Percentiles rank a stretch among this genome's conserved stretches.
Evolutionary conservation across 2,329 filamentous ascomycete genomes (phyloP).

Genomic region (Sporothrix phasma): DNA sequence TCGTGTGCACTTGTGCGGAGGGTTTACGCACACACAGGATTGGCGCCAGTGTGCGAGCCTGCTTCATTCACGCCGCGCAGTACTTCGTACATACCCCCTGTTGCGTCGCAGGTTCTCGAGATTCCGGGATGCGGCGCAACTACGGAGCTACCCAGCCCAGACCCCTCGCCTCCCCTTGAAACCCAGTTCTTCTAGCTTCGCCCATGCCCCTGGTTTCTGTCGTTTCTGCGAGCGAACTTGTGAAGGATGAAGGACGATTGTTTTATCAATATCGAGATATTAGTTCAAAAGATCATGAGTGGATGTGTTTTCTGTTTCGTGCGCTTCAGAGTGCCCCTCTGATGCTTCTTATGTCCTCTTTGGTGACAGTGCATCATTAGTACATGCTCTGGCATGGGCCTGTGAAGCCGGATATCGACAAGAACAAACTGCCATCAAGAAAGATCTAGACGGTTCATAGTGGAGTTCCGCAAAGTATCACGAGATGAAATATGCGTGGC

Average conservation of each 20-base stretch:
- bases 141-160: not conserved
- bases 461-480: too few species aligned
- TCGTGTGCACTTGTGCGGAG: too few species aligned
- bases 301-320: not conserved
- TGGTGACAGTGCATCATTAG: not conserved
- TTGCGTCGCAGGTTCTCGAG: not conserved
- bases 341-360: not conserved
- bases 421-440: too few species aligned
- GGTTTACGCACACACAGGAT: too few species aligned
- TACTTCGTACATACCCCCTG: not conserved
- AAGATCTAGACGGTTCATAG: too few species aligned
- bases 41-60: not conserved
- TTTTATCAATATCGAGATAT: too few species aligned
- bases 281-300: too few species aligned
- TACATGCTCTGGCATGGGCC: not conserved
- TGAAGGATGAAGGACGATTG: not conserved
- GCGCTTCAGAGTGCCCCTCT: not conserved
- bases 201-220: not conserved
- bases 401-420: not conserved
- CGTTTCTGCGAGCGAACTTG: not conserved
- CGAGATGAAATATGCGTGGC: too few species aligned
- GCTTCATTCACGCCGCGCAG: too few species aligned
- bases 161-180: not conserved
- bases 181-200: not conserved
- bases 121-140: not conserved